These are phyloP conservation scores for Oryza punctata DNA, from an alignment of 176 grass and related monocot genomes.

Conservation along the genomic window DNA sequence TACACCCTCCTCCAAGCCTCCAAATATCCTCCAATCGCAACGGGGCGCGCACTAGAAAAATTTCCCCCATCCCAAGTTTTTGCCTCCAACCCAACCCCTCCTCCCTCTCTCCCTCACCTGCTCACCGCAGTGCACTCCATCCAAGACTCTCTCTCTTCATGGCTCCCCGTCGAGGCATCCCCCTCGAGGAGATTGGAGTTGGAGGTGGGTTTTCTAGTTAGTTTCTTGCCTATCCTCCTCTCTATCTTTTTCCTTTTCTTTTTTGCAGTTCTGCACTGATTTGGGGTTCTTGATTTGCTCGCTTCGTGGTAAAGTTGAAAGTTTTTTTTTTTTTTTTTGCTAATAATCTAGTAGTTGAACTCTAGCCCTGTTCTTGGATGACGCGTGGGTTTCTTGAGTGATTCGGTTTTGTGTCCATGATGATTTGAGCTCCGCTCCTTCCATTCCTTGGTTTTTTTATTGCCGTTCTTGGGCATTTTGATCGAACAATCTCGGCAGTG, in stretches of 20 bases:
- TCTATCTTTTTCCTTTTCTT: not conserved
- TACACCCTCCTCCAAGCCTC: not conserved
- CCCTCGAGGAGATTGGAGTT: not conserved
- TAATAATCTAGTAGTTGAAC: not conserved
- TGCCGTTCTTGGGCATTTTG: not conserved
- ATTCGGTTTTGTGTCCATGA: not conserved
- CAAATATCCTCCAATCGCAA: not conserved
- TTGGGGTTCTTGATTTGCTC: constrained; percentile 36
- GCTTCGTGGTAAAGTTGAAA: not conserved
- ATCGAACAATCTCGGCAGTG: not conserved
- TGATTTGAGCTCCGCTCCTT: constrained; percentile 5
- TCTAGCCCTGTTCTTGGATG: not conserved
- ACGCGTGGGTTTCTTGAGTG: not conserved
- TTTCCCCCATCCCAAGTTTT: not conserved
- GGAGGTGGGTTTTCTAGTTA: not conserved
- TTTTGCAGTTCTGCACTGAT: not conserved
- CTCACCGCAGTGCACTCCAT: too few relatives aligned
- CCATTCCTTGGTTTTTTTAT: constrained; percentile 24
- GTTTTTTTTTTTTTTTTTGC: constrained; percentile 23
- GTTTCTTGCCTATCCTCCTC: not conserved
- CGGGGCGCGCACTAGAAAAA: not conserved
- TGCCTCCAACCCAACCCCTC: too few relatives aligned
- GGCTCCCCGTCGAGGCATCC: not conserved
- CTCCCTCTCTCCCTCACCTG: too few relatives aligned
- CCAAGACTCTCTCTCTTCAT: not conserved